phyloP scores from a whole-genome alignment of 208 protist species.

The Trypanosoma congolense region DNA sequence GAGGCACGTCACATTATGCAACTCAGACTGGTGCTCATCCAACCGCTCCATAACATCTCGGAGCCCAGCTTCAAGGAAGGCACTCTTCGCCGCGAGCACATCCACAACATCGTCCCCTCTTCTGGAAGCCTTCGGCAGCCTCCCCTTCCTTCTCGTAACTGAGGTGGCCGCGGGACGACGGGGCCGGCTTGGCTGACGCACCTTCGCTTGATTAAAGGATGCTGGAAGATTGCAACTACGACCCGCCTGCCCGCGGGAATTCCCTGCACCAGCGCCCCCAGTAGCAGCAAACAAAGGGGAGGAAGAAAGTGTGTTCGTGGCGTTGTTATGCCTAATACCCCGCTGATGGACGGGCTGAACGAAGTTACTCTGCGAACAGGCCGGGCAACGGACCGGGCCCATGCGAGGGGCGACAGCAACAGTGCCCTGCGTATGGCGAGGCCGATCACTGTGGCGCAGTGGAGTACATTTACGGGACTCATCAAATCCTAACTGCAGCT shows the following conservation, averaged over 20 bases:
- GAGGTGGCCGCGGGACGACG: neutral
- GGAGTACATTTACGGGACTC: too few relatives aligned
- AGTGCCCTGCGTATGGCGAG: too few relatives aligned
- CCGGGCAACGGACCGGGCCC: neutral
- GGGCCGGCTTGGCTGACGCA: neutral
- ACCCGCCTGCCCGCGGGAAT: neutral
- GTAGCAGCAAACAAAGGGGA: neutral
- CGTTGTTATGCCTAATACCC: neutral
- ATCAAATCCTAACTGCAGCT: too few relatives aligned
- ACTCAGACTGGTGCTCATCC: constrained; percentile 14
- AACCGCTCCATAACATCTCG: constrained; percentile 4
- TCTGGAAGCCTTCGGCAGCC: neutral
- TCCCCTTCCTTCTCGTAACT: neutral
- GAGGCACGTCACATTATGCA: constrained; percentile 7
- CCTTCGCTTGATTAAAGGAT: neutral
- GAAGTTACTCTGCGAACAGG: neutral
- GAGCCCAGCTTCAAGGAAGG: constrained; percentile 9
- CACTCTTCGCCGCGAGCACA: constrained; percentile 4
- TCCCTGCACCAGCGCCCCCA: neutral
- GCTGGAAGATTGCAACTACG: neutral
- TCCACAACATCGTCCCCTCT: constrained; percentile 1
- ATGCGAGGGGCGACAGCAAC: too few relatives aligned
- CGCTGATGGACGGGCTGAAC: too few relatives aligned
- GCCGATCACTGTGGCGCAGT: too few relatives aligned
- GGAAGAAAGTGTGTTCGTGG: neutral